Evolutionary conservation across 2,329 filamentous ascomycete species (phyloP).

Genomic region (Arthrobotrys sinensis): DNA sequence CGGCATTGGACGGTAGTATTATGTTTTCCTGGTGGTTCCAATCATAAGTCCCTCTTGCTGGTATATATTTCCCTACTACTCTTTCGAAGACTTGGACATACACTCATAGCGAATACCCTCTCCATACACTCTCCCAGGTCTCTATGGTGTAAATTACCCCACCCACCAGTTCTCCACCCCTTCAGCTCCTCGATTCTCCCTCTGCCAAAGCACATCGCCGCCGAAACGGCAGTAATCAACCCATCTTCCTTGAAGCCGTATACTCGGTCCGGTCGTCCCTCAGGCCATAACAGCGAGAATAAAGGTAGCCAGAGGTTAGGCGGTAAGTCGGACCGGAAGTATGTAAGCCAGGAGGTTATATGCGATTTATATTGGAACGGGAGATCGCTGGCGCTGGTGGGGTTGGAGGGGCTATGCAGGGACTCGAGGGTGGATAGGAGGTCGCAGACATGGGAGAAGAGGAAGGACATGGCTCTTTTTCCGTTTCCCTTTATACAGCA

Average conservation of each 20-base stretch:
- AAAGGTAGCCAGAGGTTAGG: constrained; percentile 60
- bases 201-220: constrained; percentile 61
- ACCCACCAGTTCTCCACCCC: constrained; percentile 60
- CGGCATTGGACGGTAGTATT: constrained; percentile 34
- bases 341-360: constrained; percentile 62
- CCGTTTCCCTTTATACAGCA: constrained; percentile 6
- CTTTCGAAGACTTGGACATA: constrained; percentile 22
- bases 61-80: neutral
- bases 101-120: constrained; percentile 61
- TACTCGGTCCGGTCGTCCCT: constrained; percentile 62
- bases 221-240: constrained; percentile 61
- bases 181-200: constrained; percentile 59
- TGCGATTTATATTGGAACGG: constrained; percentile 45
- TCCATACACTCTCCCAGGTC: constrained; percentile 62
- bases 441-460: constrained; percentile 62
- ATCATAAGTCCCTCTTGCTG: constrained; percentile 9
- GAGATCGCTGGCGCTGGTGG: constrained; percentile 29
- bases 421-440: constrained; percentile 62
- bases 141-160: constrained; percentile 42
- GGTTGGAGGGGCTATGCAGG: constrained; percentile 43
- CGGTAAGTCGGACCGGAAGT: constrained; percentile 61
- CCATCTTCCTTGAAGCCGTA: constrained; percentile 63
- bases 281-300: constrained; percentile 63
- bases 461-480: constrained; percentile 59
- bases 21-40: constrained; percentile 53